Conservation (phyloP, 192 early-diverging fungal genomes). For the Pilobolus umbonatus region DNA sequence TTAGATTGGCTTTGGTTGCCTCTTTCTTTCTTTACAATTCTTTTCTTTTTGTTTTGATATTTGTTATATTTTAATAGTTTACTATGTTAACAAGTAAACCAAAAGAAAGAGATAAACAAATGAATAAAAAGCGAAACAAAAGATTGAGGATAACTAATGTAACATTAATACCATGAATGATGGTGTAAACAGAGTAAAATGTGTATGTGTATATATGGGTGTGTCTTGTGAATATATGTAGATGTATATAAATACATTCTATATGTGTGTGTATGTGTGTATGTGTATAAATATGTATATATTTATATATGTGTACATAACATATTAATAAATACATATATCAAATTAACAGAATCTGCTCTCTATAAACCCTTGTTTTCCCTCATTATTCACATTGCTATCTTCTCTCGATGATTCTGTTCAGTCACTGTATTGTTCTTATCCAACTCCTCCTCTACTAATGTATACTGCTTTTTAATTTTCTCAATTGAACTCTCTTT, state of each 20-base stretch:
- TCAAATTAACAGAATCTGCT: neutral
- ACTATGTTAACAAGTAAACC: neutral
- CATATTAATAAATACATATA: neutral
- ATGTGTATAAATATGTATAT: neutral
- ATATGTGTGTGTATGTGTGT: no score
- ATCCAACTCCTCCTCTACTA: neutral
- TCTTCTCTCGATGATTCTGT: conserved; percentile 3
- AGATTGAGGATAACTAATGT: no score
- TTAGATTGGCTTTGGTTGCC: no score
- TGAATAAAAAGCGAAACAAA: neutral
- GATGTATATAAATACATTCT: no score
- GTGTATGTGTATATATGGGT: no score
- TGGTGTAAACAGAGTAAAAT: no score
- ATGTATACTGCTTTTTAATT: neutral
- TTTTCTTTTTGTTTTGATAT: neutral
- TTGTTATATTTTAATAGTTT: neutral
- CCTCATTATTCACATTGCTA: conserved; percentile 1
- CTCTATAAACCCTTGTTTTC: no score
- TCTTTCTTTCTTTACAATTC: no score
- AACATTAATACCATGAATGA: no score
- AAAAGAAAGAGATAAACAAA: neutral
- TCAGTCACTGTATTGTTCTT: neutral
- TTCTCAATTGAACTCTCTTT: conserved; percentile 6
- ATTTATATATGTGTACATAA: neutral
- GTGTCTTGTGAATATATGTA: no score